Evolutionary conservation across 2,329 filamentous ascomycete genomes (phyloP).

Genomic region (Nemania bipapillata): DNA sequence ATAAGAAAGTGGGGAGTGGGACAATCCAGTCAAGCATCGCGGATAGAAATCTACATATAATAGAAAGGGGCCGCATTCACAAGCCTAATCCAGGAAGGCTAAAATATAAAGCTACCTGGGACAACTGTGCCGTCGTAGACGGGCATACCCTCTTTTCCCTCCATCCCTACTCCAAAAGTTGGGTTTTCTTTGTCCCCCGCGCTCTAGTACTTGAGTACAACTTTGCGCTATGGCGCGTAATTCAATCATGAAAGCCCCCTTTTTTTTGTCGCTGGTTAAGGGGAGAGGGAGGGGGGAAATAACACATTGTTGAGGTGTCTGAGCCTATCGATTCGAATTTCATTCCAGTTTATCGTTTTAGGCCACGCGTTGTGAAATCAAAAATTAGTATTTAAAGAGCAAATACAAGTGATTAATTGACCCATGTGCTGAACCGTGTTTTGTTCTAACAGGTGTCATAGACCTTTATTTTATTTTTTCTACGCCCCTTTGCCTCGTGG

Average conservation of each 20-base stretch:
- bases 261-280: not conserved
- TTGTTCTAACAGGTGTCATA: conserved; percentile 10
- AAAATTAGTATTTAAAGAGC: not conserved
- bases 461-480: conserved; percentile 3
- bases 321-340: not conserved
- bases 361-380: not conserved
- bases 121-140: not conserved
- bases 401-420: not conserved
- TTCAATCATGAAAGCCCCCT: conserved; percentile 1
- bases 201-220: conserved; percentile 9
- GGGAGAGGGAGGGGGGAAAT: not conserved
- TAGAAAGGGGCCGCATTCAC: conserved; percentile 16
- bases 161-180: not conserved
- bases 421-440: not conserved
- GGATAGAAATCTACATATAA: conserved; percentile 16
- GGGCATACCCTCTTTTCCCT: not conserved
- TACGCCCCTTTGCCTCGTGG: not conserved
- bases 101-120: not conserved
- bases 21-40: not conserved
- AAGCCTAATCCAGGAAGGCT: not conserved
- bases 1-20: not conserved
- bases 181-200: not conserved
- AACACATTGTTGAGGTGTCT: not conserved
- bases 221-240: conserved; percentile 22
- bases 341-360: not conserved